Percentiles rank a stretch among this genome's conserved stretches.
Evolutionary conservation across 371 early-diverging fungal genomes (phyloP).

Genomic region (Thermomucor indicae-seudaticae): DNA sequence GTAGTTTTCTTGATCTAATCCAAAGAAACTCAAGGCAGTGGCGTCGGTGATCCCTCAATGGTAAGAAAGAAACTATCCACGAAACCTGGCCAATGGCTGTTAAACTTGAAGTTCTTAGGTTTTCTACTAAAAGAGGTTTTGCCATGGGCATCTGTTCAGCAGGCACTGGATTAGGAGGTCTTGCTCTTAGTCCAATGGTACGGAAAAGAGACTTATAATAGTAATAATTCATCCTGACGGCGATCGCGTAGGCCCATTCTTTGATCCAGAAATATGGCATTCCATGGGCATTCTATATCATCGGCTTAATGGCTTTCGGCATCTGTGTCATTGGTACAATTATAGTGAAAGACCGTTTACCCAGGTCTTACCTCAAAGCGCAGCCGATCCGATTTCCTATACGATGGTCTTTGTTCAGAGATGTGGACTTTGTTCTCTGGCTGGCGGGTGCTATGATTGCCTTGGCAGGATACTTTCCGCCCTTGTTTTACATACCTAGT

Average conservation of each 20-base stretch:
- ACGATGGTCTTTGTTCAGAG: constrained; percentile 18
- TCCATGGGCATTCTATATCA: constrained; percentile 33
- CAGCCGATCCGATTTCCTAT: constrained; percentile 22
- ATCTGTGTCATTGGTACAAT: constrained; percentile 23
- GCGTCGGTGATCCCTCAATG: constrained; percentile 36
- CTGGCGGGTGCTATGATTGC: constrained; percentile 26
- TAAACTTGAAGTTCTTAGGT: no score
- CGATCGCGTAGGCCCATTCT: constrained; percentile 37
- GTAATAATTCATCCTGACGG: no score
- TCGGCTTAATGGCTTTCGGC: constrained; percentile 33
- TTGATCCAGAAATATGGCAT: constrained; percentile 25
- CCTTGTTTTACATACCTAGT: constrained; percentile 36
- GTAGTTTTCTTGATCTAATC: not conserved
- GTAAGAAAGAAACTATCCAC: constrained; percentile 35
- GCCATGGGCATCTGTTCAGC: constrained; percentile 71
- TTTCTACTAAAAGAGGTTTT: constrained; percentile 50
- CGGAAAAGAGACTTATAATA: no score
- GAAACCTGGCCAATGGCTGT: no score
- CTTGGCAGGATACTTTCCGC: constrained; percentile 29
- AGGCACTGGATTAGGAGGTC: constrained; percentile 76
- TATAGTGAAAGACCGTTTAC: constrained; percentile 30
- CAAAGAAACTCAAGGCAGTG: constrained; percentile 11
- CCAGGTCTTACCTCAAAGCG: constrained; percentile 11
- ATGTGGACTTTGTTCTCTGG: constrained; percentile 24
- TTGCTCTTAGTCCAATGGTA: constrained; percentile 39